Percentiles rank a stretch among this genome's conserved stretches.
phyloP scores from a whole-genome alignment of 1,284 basidiomycete genomes.

The Papiliotrema terrestris region DNA sequence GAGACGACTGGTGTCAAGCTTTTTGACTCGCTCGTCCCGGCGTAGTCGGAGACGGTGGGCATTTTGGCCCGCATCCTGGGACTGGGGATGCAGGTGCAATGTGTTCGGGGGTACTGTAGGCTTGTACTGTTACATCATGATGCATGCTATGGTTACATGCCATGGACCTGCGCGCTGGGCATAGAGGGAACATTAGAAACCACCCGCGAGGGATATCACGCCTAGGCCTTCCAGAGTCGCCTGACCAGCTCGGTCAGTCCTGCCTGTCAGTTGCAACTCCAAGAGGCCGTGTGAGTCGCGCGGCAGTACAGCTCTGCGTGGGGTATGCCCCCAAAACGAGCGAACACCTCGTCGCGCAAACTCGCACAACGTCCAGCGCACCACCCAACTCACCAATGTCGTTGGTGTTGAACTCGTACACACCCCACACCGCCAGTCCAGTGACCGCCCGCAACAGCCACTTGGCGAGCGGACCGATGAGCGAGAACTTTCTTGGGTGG shows the following conservation, averaged over 20 bases:
- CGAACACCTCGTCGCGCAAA: no score
- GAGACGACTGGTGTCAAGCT: conserved; percentile 22
- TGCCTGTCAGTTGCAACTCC: conserved; percentile 28
- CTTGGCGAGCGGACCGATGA: conserved; percentile 62
- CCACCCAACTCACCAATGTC: conserved; percentile 71
- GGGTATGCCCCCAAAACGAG: no score
- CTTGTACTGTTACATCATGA: no score
- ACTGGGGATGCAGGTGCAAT: no score
- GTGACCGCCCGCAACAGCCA: conserved; percentile 80
- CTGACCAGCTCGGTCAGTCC: conserved; percentile 69
- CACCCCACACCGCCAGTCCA: conserved; percentile 78
- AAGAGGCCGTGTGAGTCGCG: background rate
- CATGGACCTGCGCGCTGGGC: no score
- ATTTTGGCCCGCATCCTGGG: no score
- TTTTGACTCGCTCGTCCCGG: conserved; percentile 21
- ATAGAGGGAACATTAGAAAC: no score
- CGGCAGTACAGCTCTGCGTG: no score
- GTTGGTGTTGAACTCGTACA: conserved; percentile 97
- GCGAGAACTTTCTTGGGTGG: conserved; percentile 87
- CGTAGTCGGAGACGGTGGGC: no score
- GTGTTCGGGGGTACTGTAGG: no score
- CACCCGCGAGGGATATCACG: background rate
- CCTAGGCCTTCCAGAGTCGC: conserved; percentile 62
- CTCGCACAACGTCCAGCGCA: background rate
- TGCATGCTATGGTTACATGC: no score